These are phyloP conservation scores for Talaromyces piceae DNA, from an alignment of 2,329 filamentous ascomycete species.

Conservation along the genomic window DNA sequence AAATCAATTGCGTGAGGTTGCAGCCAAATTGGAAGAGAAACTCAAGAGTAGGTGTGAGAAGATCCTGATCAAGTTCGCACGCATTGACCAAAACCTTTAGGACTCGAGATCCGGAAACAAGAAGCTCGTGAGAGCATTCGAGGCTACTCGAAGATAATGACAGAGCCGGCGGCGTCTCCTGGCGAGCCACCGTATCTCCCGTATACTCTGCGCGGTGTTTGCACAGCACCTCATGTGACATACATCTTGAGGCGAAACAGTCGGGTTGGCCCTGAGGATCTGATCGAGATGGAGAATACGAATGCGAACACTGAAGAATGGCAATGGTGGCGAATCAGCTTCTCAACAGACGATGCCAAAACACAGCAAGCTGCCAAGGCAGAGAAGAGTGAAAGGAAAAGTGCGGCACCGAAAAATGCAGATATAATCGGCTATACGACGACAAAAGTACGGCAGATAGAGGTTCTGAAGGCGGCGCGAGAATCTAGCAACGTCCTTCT, in stretches of 20 bases:
- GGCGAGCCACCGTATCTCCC: constrained; percentile 36
- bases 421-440: constrained; percentile 35
- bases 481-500: constrained; percentile 49
- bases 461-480: constrained; percentile 48
- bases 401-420: constrained; percentile 18
- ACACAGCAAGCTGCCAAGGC: constrained; percentile 21
- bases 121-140: constrained; percentile 36
- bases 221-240: constrained; percentile 50
- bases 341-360: constrained; percentile 38
- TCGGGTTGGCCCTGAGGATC: constrained; percentile 18
- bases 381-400: constrained; percentile 11
- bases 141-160: constrained; percentile 40
- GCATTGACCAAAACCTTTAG: constrained; percentile 19
- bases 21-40: constrained; percentile 35
- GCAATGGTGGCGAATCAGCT: constrained; percentile 52
- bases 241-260: constrained; percentile 44
- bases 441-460: constrained; percentile 40
- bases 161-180: constrained; percentile 35
- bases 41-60: constrained; percentile 26
- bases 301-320: constrained; percentile 28
- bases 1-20: constrained; percentile 27
- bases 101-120: constrained; percentile 36
- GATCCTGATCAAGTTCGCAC: not conserved
- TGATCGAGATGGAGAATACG: constrained; percentile 15
- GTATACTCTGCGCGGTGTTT: constrained; percentile 53